A percentile compares a stretch with the other conserved stretches of the same genome.
Conservation (phyloP, 2,329 filamentous ascomycete genomes). For the Claviceps citrina region DNA sequence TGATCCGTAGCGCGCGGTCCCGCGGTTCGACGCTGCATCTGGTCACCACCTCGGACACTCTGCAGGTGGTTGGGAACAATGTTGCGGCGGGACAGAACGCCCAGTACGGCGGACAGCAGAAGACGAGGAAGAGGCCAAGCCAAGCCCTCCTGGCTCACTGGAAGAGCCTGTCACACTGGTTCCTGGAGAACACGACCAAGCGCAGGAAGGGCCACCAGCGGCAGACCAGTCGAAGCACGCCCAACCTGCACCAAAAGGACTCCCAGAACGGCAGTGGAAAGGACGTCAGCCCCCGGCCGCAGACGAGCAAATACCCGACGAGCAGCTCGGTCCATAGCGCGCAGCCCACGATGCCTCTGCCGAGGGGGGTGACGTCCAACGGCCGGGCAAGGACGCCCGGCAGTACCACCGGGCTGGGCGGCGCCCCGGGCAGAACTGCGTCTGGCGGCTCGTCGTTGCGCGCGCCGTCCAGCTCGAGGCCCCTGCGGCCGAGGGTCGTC, state of each 20-base stretch:
- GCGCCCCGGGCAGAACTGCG: constrained; percentile 9
- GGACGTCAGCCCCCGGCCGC: constrained; percentile 41
- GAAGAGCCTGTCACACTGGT: constrained; percentile 51
- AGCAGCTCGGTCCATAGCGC: constrained; percentile 19
- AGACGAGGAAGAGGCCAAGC: constrained; percentile 40
- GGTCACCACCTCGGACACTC: constrained; percentile 48
- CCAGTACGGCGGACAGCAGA: constrained; percentile 22
- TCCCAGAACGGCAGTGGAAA: constrained; percentile 27
- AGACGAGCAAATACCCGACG: constrained; percentile 41
- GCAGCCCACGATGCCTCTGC: constrained; percentile 29
- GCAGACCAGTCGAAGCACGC: constrained; percentile 41
- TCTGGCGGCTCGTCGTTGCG: constrained; percentile 10
- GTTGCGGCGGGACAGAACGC: constrained; percentile 7
- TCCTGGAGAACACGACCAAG: constrained; percentile 42
- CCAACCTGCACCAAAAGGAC: constrained; percentile 40
- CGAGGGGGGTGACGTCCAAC: constrained; percentile 23
- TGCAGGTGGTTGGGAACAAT: constrained; percentile 16
- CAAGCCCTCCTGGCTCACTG: constrained; percentile 44
- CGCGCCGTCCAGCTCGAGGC: constrained; percentile 15
- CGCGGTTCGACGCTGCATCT: constrained; percentile 77
- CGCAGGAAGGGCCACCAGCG: constrained; percentile 33
- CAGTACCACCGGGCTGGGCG: background rate
- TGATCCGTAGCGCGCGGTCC: constrained; percentile 51
- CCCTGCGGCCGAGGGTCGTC: constrained; percentile 15
- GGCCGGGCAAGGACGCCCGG: constrained; percentile 1